Conservation (phyloP, 306 rosid species). For the Cicer arietinum region DNA sequence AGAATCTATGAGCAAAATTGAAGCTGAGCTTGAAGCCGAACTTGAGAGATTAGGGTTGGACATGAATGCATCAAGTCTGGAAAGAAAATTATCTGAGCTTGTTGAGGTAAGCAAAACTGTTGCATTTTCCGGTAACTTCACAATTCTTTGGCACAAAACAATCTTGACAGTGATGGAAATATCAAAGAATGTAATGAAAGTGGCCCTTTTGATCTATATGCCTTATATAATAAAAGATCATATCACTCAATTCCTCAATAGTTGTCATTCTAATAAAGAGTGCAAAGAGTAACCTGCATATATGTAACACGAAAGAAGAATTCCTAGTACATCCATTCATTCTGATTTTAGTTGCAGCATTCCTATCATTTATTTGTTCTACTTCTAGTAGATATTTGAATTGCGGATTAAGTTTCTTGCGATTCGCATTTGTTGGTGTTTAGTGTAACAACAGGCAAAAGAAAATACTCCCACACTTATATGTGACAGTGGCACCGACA, state of each 20-base stretch:
- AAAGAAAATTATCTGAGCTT: constrained; percentile 58
- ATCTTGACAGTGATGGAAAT: constrained; percentile 2
- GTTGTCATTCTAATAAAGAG: neutral
- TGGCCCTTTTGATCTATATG: neutral
- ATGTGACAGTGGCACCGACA: no score
- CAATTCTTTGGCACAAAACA: constrained; percentile 12
- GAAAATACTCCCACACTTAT: neutral
- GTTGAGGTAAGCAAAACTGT: constrained; percentile 66
- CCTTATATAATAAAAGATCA: neutral
- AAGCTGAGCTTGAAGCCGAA: constrained; percentile 99
- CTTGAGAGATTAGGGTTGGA: constrained; percentile 83
- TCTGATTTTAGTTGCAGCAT: neutral
- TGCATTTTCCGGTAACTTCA: neutral
- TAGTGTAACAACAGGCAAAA: neutral
- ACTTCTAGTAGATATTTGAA: neutral
- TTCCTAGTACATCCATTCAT: neutral
- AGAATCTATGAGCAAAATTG: constrained; percentile 83
- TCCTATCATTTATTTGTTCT: constrained; percentile 1
- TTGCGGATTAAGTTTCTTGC: constrained; percentile 18
- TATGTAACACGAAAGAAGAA: constrained; percentile 3
- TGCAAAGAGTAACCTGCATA: constrained; percentile 18
- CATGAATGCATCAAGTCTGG: constrained; percentile 58
- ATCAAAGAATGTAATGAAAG: constrained; percentile 21
- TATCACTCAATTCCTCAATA: neutral
- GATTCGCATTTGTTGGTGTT: neutral